A percentile compares a stretch with the other conserved stretches of the same genome.
These are phyloP conservation scores for Clonostachys rhizophaga DNA, from an alignment of 2,329 filamentous ascomycete genomes.

Conservation along the genomic window DNA sequence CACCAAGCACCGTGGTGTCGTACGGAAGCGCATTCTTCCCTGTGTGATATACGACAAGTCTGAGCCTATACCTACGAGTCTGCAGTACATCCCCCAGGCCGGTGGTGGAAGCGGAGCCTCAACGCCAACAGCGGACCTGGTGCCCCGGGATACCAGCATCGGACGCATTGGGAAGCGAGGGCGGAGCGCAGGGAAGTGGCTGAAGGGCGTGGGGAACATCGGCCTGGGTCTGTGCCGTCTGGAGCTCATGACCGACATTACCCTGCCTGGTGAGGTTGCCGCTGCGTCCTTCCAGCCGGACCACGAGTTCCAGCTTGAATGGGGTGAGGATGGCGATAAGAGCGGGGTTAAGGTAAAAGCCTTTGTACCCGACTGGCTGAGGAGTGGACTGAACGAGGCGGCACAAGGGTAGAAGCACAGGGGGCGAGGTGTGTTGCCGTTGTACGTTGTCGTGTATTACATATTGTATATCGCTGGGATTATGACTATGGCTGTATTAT, in stretches of 20 bases:
- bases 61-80: constrained; percentile 24
- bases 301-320: constrained; percentile 57
- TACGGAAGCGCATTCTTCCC: constrained; percentile 84
- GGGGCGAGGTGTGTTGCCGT: too few species aligned
- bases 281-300: constrained; percentile 57
- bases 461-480: too few species aligned
- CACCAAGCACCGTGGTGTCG: constrained; percentile 89
- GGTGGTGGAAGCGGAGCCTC: constrained; percentile 17
- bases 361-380: constrained; percentile 77
- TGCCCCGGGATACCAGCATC: constrained; percentile 43
- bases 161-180: constrained; percentile 49
- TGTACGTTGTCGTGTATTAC: too few species aligned
- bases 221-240: constrained; percentile 83
- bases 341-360: constrained; percentile 60
- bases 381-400: constrained; percentile 27
- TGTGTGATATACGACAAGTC: constrained; percentile 62
- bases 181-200: constrained; percentile 75
- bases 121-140: constrained; percentile 21
- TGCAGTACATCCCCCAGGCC: constrained; percentile 40
- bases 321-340: constrained; percentile 28
- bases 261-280: constrained; percentile 63
- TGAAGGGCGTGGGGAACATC: constrained; percentile 76
- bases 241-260: constrained; percentile 83
- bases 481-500: too few species aligned
- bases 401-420: not conserved